Evolutionary conservation across 805 yeast species (phyloP).

Genomic region (Kodamaea kaohsiungensis): DNA sequence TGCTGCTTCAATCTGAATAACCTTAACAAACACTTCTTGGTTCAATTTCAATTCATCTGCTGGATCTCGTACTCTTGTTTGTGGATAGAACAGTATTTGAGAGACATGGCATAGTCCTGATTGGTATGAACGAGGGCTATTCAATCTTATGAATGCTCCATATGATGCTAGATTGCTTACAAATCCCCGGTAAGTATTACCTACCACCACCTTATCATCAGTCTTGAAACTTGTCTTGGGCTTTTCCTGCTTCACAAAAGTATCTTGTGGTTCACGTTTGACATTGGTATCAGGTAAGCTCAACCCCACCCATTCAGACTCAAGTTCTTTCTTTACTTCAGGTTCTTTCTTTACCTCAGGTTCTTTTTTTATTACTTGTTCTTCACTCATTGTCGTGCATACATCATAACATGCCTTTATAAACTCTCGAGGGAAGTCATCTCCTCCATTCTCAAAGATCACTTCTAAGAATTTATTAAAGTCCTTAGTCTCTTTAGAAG

Average conservation of each 20-base stretch:
- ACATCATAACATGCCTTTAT: constrained; percentile 22
- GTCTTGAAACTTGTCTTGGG: not conserved
- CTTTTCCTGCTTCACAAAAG: not conserved
- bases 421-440: constrained; percentile 38
- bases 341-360: constrained; percentile 8
- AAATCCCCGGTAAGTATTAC: constrained; percentile 56
- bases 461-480: constrained; percentile 14
- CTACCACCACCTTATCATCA: constrained; percentile 29
- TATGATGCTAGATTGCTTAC: constrained; percentile 62
- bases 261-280: not conserved
- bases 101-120: constrained; percentile 79
- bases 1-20: constrained; percentile 32
- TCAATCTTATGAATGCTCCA: constrained; percentile 75
- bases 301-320: constrained; percentile 1
- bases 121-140: constrained; percentile 29
- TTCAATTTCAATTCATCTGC: constrained; percentile 54
- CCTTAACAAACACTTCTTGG: constrained; percentile 67
- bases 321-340: constrained; percentile 9
- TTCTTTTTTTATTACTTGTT: constrained; percentile 11
- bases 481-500: constrained; percentile 4
- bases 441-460: constrained; percentile 41
- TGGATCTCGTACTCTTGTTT: constrained; percentile 55
- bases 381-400: constrained; percentile 10
- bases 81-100: constrained; percentile 50
- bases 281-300: not conserved